Base-by-base conservation (phyloP, 1,139 yeast species). In the Kodamaea alishanica region DNA sequence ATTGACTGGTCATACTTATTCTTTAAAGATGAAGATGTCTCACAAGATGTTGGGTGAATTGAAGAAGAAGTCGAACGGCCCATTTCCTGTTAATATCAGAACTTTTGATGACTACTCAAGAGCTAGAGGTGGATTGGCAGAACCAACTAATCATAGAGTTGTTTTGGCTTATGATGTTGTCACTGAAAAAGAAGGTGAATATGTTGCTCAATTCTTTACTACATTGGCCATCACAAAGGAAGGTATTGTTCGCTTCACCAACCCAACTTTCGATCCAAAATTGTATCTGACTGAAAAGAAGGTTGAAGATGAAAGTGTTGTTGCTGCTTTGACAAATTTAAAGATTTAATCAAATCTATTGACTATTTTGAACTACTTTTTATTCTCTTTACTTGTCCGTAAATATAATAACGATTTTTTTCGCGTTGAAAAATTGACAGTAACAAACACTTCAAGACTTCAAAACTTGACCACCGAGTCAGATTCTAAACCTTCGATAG, bases 201-300 rank as follows among this genome's bases (percentile, higher is more conserved):
- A 60, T 46, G 75, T 84, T 52, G 88, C 86, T 30, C 89, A 84
- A 66, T 81, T 70, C 62, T 84, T 81, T 67, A 79, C 89, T 49
- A 85, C 94, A 35, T 77, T 84, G 54, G 90, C 86, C 37, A 63
- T 85, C 52, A 84, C 90, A 59, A 79, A 79, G 64, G 79, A 77
- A 54, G 92, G 92, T 41, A 70, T 81, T 51, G 78, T 82, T 51
- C 79, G 77, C 67, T 73, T 81, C 55, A 77, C 90, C 36, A 69
- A 77, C 24, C 84, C 87, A 7, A 59, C 76, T 26, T 77, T 82
- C 48, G 69, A 77, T 47, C 58, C 63, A 7, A 64, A 56, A 24
- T 61, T 67, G 45, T 71, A 81, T 64, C 68, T 73, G 55, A 65
- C 84, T 39, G 85, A 81, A 32, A 79, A 81, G 67, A 66, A 63